Conservation (phyloP, 2,329 filamentous ascomycete species). For the Nemania sp. region DNA sequence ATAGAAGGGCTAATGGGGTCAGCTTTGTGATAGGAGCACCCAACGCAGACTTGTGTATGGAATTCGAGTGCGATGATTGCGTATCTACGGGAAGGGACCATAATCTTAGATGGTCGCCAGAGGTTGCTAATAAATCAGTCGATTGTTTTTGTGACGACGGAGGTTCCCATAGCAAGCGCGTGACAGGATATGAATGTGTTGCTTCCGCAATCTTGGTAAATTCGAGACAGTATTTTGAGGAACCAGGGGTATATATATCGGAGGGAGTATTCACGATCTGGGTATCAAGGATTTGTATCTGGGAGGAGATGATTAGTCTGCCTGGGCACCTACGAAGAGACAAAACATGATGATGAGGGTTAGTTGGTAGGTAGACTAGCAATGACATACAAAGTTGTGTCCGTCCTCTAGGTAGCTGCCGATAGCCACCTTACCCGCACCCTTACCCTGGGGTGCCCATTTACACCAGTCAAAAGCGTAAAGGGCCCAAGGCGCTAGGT, state of each 20-base stretch:
- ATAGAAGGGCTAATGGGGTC: conserved; percentile 90
- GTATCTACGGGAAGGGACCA: conserved; percentile 87
- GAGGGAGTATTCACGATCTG: conserved; percentile 78
- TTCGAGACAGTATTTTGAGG: conserved; percentile 81
- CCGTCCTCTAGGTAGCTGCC: conserved; percentile 98
- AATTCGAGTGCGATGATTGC: conserved; percentile 72
- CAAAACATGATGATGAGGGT: conserved; percentile 6
- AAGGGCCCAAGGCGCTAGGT: conserved; percentile 92
- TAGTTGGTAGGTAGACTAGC: neutral
- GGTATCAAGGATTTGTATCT: conserved; percentile 98
- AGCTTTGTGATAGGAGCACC: conserved; percentile 78
- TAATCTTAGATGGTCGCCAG: conserved; percentile 90
- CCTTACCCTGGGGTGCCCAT: conserved; percentile 84
- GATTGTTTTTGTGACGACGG: conserved; percentile 95
- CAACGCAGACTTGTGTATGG: conserved; percentile 71
- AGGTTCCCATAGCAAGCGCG: conserved; percentile 93
- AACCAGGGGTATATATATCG: conserved; percentile 76
- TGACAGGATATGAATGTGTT: conserved; percentile 97
- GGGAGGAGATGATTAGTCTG: conserved; percentile 40
- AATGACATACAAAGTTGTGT: conserved; percentile 86
- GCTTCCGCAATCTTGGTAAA: conserved; percentile 96
- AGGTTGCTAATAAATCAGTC: conserved; percentile 93
- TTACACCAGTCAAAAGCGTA: conserved; percentile 99
- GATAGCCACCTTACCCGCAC: conserved; percentile 91
- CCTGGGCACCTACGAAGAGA: neutral